Evolutionary conservation across 139 green algal genomes (phyloP).

Genomic region (Chlamydomonas incerta): DNA sequence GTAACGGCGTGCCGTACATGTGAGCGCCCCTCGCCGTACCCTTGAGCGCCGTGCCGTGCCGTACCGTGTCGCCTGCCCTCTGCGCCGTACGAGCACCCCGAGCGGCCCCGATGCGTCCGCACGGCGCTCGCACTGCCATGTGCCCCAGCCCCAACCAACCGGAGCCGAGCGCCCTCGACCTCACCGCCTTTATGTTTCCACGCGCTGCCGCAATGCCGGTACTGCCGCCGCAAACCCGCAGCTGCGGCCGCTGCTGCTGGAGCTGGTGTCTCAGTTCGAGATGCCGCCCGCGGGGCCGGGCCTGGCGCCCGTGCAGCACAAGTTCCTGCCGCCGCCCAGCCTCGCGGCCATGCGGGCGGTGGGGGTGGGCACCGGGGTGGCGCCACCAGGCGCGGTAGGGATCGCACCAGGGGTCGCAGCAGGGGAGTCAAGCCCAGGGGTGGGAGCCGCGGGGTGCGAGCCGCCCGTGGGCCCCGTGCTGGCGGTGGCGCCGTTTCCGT

Average conservation of each 20-base stretch:
- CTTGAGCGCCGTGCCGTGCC: no score
- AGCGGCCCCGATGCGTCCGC: no score
- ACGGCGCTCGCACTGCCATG: no score
- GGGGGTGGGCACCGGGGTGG: not conserved
- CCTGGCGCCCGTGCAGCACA: not conserved
- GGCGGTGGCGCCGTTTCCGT: not conserved
- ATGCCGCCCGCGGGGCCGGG: not conserved
- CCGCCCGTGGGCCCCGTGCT: not conserved
- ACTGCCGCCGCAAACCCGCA: not conserved
- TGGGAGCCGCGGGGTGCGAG: not conserved
- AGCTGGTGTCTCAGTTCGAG: not conserved
- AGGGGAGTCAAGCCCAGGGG: not conserved
- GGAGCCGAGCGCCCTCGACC: no score
- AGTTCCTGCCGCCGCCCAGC: not conserved
- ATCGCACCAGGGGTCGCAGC: no score
- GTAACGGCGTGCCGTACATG: no score
- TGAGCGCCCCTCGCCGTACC: no score
- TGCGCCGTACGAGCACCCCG: no score
- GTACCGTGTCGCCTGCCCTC: no score
- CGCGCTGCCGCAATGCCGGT: no score
- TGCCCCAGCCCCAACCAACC: no score
- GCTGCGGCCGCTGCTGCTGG: not conserved
- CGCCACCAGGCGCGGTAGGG: not conserved
- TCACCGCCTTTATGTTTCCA: no score
- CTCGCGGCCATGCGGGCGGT: not conserved